These are phyloP conservation scores for Pneumocystis canis DNA, from an alignment of 1,139 yeast species.

Conservation along the genomic window DNA sequence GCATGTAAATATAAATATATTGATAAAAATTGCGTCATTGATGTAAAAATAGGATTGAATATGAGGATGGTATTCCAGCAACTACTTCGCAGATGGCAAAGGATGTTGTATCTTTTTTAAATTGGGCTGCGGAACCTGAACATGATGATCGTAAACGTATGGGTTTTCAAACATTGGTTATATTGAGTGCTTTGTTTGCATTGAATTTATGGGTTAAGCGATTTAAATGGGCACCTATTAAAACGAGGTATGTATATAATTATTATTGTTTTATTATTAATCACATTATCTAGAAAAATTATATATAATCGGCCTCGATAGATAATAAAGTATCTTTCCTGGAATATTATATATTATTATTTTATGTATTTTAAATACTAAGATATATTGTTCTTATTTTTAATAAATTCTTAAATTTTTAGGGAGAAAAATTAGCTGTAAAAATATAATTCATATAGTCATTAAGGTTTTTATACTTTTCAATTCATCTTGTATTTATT, in stretches of 20 bases:
- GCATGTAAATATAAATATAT: conserved; percentile 28
- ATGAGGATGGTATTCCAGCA: conserved; percentile 98
- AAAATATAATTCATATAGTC: background rate
- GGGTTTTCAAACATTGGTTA: conserved; percentile 84
- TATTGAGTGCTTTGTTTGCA: conserved; percentile 66
- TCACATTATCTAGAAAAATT: background rate
- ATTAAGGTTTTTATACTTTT: background rate
- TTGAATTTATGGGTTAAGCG: conserved; percentile 85
- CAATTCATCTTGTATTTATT: background rate
- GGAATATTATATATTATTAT: background rate
- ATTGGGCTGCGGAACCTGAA: conserved; percentile 99
- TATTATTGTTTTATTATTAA: background rate
- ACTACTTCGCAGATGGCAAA: conserved; percentile 98
- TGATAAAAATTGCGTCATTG: background rate
- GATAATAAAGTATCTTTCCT: background rate
- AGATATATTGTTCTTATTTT: background rate
- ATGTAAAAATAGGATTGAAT: conserved; percentile 45
- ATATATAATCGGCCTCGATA: background rate
- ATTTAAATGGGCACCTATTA: conserved; percentile 95
- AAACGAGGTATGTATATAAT: conserved; percentile 64
- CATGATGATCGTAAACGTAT: conserved; percentile 95
- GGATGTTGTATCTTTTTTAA: conserved; percentile 87
- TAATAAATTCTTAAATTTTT: background rate
- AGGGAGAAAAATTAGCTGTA: background rate
- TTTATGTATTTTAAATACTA: background rate